Conservation (phyloP, 2,329 filamentous ascomycete genomes). For the Colletotrichum noveboracense region DNA sequence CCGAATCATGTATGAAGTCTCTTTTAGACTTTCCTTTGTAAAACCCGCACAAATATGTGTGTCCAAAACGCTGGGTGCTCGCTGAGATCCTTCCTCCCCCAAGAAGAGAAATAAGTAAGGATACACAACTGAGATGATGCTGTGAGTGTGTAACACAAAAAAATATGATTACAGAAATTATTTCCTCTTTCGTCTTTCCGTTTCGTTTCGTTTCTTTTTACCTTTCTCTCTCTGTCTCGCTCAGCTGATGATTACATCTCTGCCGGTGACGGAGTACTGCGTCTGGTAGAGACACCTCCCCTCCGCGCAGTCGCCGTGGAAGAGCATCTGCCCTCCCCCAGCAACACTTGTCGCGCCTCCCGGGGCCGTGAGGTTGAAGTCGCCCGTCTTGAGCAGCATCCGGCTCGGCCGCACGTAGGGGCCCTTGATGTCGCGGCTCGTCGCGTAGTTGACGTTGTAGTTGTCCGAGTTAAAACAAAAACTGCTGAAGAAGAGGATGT, state of each 20-base stretch:
- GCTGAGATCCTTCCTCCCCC: not conserved
- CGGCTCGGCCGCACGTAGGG: conserved; percentile 38
- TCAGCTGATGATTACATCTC: conserved; percentile 18
- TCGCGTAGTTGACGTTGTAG: conserved; percentile 68
- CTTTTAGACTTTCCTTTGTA: not conserved
- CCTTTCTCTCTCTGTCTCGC: not conserved
- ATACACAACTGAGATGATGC: not conserved
- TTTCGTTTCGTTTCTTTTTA: not conserved
- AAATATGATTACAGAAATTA: not conserved
- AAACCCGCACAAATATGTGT: not conserved
- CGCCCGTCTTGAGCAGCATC: conserved; percentile 40
- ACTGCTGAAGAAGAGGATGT: conserved; percentile 67
- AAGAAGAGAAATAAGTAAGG: not conserved
- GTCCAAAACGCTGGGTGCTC: not conserved
- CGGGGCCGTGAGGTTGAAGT: conserved; percentile 42
- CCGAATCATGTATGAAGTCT: not conserved
- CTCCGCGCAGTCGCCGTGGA: conserved; percentile 40
- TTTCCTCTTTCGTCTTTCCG: not conserved
- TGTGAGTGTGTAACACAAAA: not conserved
- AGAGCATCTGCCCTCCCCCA: conserved; percentile 34
- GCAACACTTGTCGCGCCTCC: conserved; percentile 42
- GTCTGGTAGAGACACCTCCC: conserved; percentile 41
- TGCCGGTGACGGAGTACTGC: conserved; percentile 13
- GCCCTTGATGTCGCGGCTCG: conserved; percentile 41
- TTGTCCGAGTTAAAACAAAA: conserved; percentile 59